A percentile compares a stretch with the other conserved stretches of the same genome.
phyloP scores from a whole-genome alignment of 225 moss, liverwort and hornwort genomes.

The Straminergon stramineum region DNA sequence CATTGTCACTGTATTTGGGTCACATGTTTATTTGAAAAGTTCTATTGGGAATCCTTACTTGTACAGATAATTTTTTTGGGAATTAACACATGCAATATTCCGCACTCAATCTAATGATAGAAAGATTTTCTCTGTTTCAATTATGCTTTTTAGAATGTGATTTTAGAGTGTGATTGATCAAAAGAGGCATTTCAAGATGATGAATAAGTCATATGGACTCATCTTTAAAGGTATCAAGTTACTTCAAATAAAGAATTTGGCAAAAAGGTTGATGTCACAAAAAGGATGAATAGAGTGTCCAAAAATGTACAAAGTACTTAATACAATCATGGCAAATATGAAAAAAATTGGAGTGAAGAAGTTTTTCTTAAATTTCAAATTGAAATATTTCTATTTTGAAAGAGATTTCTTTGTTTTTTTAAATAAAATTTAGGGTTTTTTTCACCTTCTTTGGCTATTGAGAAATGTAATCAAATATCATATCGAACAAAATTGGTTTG shows the following conservation, averaged over 20 bases:
- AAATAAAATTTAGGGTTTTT: not conserved
- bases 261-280: not conserved
- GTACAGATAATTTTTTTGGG: not conserved
- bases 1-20: not conserved
- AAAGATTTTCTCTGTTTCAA: not conserved
- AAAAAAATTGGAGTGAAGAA: not conserved
- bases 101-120: not conserved
- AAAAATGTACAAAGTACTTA: not conserved
- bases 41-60: not conserved
- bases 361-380: not conserved
- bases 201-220: not conserved
- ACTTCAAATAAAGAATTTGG: not conserved
- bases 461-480: not conserved
- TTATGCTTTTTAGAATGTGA: not conserved
- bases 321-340: not conserved
- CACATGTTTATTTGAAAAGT: not conserved
- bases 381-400: not conserved
- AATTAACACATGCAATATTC: not conserved
- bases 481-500: not conserved
- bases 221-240: not conserved
- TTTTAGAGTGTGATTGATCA: fast-evolving
- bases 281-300: fast-evolving
- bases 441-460: not conserved
- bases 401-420: not conserved
- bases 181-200: not conserved